Conservation (phyloP, 257 asterid genomes). For the Rhazya stricta region DNA sequence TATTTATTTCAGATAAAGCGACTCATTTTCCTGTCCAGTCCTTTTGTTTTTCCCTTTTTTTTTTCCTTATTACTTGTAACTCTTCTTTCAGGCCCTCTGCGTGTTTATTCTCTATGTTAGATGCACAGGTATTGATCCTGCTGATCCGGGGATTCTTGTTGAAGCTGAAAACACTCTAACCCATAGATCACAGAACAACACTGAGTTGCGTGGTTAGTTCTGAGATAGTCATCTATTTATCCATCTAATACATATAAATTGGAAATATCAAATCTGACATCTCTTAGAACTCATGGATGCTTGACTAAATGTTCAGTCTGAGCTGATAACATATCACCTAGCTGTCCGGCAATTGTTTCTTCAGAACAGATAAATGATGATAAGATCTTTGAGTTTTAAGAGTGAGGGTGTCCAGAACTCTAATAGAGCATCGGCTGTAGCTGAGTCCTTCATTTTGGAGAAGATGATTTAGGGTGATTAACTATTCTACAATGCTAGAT, state of each 20-base stretch:
- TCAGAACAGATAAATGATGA: not conserved
- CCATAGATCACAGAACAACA: constrained; percentile 51
- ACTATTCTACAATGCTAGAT: not conserved
- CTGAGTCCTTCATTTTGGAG: not conserved
- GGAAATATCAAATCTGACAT: constrained; percentile 1
- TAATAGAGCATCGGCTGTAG: not conserved
- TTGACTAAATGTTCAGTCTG: not conserved
- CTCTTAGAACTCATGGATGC: constrained; percentile 5
- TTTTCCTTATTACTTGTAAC: constrained; percentile 16
- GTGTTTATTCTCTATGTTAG: constrained; percentile 79
- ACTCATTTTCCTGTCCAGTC: constrained; percentile 12
- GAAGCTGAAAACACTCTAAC: constrained; percentile 60
- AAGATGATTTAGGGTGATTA: not conserved
- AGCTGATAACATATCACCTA: not conserved
- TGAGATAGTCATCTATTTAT: constrained; percentile 2
- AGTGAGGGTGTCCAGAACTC: not conserved
- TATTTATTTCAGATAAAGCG: not conserved
- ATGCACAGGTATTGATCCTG: constrained; percentile 94
- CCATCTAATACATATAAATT: not conserved
- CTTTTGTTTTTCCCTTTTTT: constrained; percentile 1
- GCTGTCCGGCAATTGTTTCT: constrained; percentile 1
- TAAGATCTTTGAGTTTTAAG: too few species aligned
- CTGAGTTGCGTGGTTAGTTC: constrained; percentile 64
- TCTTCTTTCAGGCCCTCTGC: constrained; percentile 59
- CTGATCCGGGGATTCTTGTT: constrained; percentile 85